A percentile compares a stretch with the other conserved stretches of the same genome.
Evolutionary conservation across 768 basidiomycete genomes (phyloP).

Genomic region (Auriscalpium vulgare): DNA sequence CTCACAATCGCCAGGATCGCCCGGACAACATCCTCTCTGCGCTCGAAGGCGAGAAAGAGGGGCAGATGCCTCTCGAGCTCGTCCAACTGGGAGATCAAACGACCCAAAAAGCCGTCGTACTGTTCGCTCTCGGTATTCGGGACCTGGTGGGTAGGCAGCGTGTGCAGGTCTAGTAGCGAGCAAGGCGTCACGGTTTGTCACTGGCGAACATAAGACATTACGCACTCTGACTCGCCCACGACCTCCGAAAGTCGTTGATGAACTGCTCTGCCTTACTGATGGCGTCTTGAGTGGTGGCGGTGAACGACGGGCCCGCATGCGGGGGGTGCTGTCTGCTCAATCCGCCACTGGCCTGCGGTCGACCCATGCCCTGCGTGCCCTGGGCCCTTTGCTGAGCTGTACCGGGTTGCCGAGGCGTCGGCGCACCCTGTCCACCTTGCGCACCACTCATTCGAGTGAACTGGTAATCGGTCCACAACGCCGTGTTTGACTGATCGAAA

Average conservation of each 20-base stretch:
- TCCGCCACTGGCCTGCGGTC: not conserved
- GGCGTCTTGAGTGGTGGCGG: not conserved
- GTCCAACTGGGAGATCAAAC: too few species aligned
- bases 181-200: not conserved
- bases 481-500: not conserved
- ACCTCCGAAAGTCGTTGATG: not conserved
- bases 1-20: constrained; percentile 4
- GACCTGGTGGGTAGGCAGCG: not conserved
- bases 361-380: not conserved
- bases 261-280: not conserved
- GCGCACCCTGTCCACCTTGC: too few species aligned
- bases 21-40: not conserved
- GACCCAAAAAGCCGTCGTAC: not conserved
- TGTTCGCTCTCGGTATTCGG: not conserved
- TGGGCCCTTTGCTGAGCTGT: too few species aligned
- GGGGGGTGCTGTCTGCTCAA: not conserved
- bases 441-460: too few species aligned
- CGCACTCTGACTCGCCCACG: not conserved
- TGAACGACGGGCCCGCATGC: not conserved
- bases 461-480: not conserved
- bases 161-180: not conserved
- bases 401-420: not conserved
- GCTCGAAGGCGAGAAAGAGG: too few species aligned
- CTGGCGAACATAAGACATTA: not conserved
- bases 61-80: not conserved